These are phyloP conservation scores for Backusella macrospora DNA, from an alignment of 192 early-diverging fungal genomes.

Conservation along the genomic window DNA sequence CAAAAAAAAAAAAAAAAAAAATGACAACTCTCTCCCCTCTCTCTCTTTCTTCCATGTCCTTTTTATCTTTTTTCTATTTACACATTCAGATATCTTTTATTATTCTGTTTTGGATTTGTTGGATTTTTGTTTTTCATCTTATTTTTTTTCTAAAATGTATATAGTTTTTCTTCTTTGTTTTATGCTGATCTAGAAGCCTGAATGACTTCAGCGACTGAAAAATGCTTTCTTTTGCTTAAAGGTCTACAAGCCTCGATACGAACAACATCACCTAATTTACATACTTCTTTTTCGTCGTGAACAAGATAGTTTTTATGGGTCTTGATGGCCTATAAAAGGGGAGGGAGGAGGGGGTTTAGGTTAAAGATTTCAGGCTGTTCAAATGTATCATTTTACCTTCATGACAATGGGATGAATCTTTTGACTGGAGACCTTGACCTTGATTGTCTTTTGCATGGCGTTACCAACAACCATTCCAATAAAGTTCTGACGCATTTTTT, in stretches of 20 bases:
- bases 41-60: not conserved
- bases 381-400: slow-evolving; percentile 66
- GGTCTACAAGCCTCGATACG: slow-evolving; percentile 89
- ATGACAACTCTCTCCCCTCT: no score
- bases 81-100: not conserved
- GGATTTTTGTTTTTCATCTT: not conserved
- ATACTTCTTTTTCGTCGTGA: slow-evolving; percentile 82
- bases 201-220: slow-evolving; percentile 85
- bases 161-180: not conserved
- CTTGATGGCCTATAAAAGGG: slow-evolving; percentile 79
- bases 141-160: not conserved
- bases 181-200: slow-evolving; percentile 26
- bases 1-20: no score
- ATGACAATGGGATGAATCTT: slow-evolving; percentile 80
- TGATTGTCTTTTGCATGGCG: slow-evolving; percentile 88
- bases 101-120: no score
- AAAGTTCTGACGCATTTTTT: slow-evolving; percentile 74
- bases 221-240: slow-evolving; percentile 85
- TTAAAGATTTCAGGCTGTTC: no score
- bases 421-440: slow-evolving; percentile 80
- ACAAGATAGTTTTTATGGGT: slow-evolving; percentile 86
- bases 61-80: not conserved
- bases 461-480: slow-evolving; percentile 88
- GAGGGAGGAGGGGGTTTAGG: no score
- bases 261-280: slow-evolving; percentile 88